These are phyloP conservation scores for Durusdinium trenchii DNA, from an alignment of 73 alveolate genomes.

Conservation along the genomic window DNA sequence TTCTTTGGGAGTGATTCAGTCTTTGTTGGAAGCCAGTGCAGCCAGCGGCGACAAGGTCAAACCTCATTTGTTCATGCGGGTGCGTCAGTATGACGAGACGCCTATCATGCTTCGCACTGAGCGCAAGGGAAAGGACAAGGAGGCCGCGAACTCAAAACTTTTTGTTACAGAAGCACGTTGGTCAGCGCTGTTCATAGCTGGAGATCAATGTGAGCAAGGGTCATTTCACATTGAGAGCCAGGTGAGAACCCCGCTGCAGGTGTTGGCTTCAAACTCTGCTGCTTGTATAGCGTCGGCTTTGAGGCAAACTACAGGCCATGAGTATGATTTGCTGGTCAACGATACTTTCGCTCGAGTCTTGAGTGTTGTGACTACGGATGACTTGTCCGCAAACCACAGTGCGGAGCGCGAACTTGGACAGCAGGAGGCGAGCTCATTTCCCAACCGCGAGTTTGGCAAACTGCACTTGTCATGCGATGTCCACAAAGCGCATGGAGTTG, in stretches of 20 bases:
- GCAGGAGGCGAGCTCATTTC: background rate
- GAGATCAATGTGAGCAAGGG: background rate
- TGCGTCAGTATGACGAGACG: background rate
- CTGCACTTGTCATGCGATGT: slow-evolving; percentile 4
- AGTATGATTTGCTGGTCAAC: background rate
- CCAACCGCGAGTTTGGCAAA: background rate
- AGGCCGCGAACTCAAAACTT: background rate
- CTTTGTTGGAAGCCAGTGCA: background rate
- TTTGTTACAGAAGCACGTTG: background rate
- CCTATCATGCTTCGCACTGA: background rate
- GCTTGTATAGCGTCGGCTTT: background rate
- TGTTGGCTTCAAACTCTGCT: background rate
- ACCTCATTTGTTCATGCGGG: background rate
- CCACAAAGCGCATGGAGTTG: slow-evolving; percentile 21
- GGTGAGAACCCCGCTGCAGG: background rate
- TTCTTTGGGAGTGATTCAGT: background rate
- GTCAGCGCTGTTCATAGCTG: background rate
- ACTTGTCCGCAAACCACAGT: background rate
- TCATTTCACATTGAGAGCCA: background rate
- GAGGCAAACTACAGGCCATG: background rate
- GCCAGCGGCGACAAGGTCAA: too few relatives aligned
- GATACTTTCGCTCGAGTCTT: background rate
- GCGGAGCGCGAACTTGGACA: background rate
- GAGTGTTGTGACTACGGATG: background rate
- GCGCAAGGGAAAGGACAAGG: background rate